Evolutionary conservation across 306 rosid genomes (phyloP).

Genomic region (Begonia peltatifolia): DNA sequence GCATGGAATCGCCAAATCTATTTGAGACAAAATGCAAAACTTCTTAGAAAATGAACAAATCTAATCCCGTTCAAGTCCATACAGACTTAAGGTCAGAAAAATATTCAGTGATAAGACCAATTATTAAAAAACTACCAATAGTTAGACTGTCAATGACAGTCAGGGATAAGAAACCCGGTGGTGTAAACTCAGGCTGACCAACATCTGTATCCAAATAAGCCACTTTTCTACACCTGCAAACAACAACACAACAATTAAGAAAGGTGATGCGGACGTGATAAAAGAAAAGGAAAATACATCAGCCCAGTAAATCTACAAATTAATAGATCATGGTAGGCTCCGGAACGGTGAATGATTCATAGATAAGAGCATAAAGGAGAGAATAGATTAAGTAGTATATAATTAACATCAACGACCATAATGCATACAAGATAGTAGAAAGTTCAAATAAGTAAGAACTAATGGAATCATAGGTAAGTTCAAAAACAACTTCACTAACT

Average conservation of each 20-base stretch:
- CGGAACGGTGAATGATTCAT: too few species aligned
- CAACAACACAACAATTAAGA: neutral
- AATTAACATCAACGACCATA: too few species aligned
- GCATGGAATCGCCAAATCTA: conserved; percentile 76
- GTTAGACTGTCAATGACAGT: conserved; percentile 39
- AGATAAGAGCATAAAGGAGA: too few species aligned
- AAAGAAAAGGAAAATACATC: neutral
- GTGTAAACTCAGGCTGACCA: conserved; percentile 90
- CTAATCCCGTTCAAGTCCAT: too few species aligned
- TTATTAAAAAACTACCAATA: conserved; percentile 29
- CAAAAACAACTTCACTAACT: too few species aligned
- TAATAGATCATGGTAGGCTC: neutral
- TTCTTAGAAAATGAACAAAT: neutral
- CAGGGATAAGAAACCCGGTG: conserved; percentile 72
- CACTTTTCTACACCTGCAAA: conserved; percentile 39
- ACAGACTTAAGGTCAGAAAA: too few species aligned
- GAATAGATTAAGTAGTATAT: too few species aligned
- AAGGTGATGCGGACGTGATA: neutral
- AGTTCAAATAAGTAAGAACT: too few species aligned
- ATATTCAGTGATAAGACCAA: neutral
- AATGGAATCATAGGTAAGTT: too few species aligned
- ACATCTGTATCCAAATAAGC: conserved; percentile 37
- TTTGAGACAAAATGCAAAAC: conserved; percentile 7
- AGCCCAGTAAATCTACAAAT: neutral
- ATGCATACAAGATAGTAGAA: too few species aligned